These are phyloP conservation scores for Stephania cephalantha DNA, from an alignment of 164 flowering plant species.

Conservation along the genomic window DNA sequence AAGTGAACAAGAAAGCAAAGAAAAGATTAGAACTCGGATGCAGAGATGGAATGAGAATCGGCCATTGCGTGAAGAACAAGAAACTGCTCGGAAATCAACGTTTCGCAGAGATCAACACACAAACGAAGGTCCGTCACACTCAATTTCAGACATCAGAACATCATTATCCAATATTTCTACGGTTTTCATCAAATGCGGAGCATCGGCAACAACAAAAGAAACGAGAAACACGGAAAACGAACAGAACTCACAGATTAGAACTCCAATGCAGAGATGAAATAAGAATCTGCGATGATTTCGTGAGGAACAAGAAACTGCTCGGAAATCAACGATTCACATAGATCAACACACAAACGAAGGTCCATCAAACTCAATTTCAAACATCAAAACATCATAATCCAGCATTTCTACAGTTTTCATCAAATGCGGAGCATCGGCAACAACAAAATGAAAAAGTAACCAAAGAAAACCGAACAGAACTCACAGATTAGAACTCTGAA, in stretches of 20 bases:
- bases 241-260: neutral
- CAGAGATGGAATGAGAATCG: too few species aligned
- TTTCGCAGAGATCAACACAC: too few species aligned
- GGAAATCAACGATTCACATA: too few species aligned
- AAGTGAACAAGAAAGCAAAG: neutral
- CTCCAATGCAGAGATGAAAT: too few species aligned
- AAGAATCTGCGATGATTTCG: neutral
- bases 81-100: too few species aligned
- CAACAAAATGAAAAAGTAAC: neutral
- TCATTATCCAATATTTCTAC: neutral
- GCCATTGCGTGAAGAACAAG: too few species aligned
- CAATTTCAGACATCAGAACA: neutral
- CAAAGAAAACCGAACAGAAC: neutral
- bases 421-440: neutral
- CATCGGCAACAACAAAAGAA: neutral
- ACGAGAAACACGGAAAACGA: neutral
- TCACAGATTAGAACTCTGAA: constrained; percentile 1
- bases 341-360: too few species aligned
- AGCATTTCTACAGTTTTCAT: neutral
- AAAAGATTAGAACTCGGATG: too few species aligned
- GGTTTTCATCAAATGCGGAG: neutral
- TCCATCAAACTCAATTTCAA: too few species aligned
- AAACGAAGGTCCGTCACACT: too few species aligned
- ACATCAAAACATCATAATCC: neutral
- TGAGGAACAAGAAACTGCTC: too few species aligned